Percentiles rank a stretch among this genome's conserved stretches.
Evolutionary conservation across 2,329 filamentous ascomycete species (phyloP).

Genomic region (Arthrobotrys iridis): DNA sequence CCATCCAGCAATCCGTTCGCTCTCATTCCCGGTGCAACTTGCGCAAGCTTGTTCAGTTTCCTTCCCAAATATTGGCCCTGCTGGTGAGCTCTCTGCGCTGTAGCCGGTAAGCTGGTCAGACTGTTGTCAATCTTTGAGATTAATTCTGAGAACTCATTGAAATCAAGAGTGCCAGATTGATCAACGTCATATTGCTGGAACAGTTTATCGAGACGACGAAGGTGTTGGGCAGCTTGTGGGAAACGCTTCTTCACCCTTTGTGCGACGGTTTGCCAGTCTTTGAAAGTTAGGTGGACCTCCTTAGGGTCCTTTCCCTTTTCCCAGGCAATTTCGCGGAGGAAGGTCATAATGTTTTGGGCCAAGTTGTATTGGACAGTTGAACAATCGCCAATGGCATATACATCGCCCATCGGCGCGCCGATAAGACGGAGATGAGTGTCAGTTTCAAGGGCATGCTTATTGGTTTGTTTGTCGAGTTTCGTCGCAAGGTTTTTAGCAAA

Average conservation of each 20-base stretch:
- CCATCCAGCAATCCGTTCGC: slow-evolving; percentile 86
- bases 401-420: slow-evolving; percentile 88
- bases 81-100: slow-evolving; percentile 94
- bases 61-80: slow-evolving; percentile 91
- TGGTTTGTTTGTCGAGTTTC: slow-evolving; percentile 83
- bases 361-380: slow-evolving; percentile 97
- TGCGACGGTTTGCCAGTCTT: slow-evolving; percentile 87
- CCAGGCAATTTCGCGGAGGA: slow-evolving; percentile 88
- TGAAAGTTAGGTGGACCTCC: slow-evolving; percentile 84
- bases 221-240: slow-evolving; percentile 86
- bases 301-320: slow-evolving; percentile 91
- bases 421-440: slow-evolving; percentile 90
- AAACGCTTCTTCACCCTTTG: slow-evolving; percentile 81
- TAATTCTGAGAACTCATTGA: slow-evolving; percentile 87
- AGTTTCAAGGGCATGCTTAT: slow-evolving; percentile 90
- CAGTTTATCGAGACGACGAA: slow-evolving; percentile 87
- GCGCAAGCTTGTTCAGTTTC: slow-evolving; percentile 92
- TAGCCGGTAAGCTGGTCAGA: slow-evolving; percentile 91
- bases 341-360: slow-evolving; percentile 87
- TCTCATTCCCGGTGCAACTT: slow-evolving; percentile 76
- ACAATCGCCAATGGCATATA: slow-evolving; percentile 97
- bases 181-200: slow-evolving; percentile 94
- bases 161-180: slow-evolving; percentile 90
- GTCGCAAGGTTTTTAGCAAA: slow-evolving; percentile 79
- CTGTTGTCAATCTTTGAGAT: slow-evolving; percentile 93